Percentiles rank a stretch among this genome's conserved stretches.
Conservation (phyloP, 495 filamentous ascomycete species). For the Astrocystis sublimbata region DNA sequence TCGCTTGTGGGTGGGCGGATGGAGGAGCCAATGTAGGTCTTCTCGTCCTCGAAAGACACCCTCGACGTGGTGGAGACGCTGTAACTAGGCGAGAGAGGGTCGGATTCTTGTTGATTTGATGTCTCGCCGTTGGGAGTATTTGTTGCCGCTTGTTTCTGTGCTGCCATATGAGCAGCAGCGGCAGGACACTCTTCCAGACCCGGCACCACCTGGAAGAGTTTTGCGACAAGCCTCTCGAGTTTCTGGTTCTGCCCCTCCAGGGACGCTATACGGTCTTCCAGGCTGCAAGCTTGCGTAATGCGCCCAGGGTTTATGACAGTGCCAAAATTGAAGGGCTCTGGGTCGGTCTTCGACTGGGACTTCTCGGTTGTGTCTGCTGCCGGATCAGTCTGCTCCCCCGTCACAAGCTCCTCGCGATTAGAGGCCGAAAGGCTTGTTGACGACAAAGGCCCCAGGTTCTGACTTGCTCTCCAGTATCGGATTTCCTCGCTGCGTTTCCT, state of each 20-base stretch:
- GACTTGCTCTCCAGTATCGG: constrained; percentile 58
- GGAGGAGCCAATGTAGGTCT: constrained; percentile 38
- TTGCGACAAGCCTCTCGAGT: constrained; percentile 48
- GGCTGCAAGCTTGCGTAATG: constrained; percentile 52
- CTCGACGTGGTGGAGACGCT: constrained; percentile 38
- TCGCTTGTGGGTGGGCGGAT: constrained; percentile 38
- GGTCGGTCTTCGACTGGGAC: constrained; percentile 37
- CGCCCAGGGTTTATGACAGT: constrained; percentile 49
- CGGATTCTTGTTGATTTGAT: constrained; percentile 29
- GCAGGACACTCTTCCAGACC: constrained; percentile 34
- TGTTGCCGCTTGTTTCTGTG: constrained; percentile 30
- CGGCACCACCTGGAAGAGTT: constrained; percentile 44
- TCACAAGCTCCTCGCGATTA: constrained; percentile 42
- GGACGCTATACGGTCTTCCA: constrained; percentile 49
- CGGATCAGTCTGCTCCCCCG: constrained; percentile 35
- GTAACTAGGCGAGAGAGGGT: constrained; percentile 29
- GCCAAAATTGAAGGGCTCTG: constrained; percentile 56
- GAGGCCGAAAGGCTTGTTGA: constrained; percentile 50
- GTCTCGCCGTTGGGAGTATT: constrained; percentile 18
- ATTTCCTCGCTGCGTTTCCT: constrained; percentile 59
- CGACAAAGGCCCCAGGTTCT: constrained; percentile 47
- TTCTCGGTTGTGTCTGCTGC: constrained; percentile 34
- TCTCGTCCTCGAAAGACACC: constrained; percentile 44
- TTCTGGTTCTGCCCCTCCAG: constrained; percentile 50
- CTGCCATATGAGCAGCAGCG: constrained; percentile 23